Percentiles rank a stretch among this genome's conserved stretches.
phyloP scores from a whole-genome alignment of 129 eudicot genomes.

The Solidago caesia region DNA sequence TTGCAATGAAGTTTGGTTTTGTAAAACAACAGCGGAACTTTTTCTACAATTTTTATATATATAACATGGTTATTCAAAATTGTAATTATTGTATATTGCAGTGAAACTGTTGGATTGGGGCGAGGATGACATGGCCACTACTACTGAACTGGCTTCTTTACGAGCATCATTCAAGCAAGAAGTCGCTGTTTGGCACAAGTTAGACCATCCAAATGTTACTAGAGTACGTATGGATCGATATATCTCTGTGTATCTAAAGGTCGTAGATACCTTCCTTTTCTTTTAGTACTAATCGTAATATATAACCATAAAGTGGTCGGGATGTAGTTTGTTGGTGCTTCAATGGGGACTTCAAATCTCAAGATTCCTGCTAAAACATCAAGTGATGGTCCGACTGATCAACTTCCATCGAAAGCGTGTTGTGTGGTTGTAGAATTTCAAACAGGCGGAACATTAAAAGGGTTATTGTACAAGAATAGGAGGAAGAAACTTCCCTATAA shows the following conservation, averaged over 20 bases:
- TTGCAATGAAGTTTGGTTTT: too few relatives aligned
- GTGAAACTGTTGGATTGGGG: constrained; percentile 97
- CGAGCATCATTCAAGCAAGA: constrained; percentile 87
- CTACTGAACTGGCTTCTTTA: constrained; percentile 71
- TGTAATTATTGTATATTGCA: constrained; percentile 20
- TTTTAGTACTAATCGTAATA: constrained; percentile 9
- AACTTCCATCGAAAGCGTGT: constrained; percentile 80
- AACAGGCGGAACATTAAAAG: constrained; percentile 78
- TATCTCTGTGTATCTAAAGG: neutral
- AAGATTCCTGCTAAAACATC: constrained; percentile 63
- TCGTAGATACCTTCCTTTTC: neutral
- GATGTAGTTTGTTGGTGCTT: constrained; percentile 91
- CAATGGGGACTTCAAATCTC: constrained; percentile 94
- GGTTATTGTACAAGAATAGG: constrained; percentile 55
- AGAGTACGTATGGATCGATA: constrained; percentile 39
- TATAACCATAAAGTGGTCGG: neutral
- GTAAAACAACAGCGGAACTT: neutral
- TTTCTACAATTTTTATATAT: neutral
- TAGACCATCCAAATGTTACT: constrained; percentile 92
- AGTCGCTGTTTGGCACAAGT: constrained; percentile 90
- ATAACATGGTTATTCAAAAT: neutral
- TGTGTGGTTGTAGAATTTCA: constrained; percentile 84
- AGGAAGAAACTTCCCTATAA: constrained; percentile 80
- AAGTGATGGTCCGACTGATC: constrained; percentile 42
- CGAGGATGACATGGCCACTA: constrained; percentile 81